A percentile compares a stretch with the other conserved stretches of the same genome.
Conservation (phyloP, 768 basidiomycete species). For the Mycena polygramma region DNA sequence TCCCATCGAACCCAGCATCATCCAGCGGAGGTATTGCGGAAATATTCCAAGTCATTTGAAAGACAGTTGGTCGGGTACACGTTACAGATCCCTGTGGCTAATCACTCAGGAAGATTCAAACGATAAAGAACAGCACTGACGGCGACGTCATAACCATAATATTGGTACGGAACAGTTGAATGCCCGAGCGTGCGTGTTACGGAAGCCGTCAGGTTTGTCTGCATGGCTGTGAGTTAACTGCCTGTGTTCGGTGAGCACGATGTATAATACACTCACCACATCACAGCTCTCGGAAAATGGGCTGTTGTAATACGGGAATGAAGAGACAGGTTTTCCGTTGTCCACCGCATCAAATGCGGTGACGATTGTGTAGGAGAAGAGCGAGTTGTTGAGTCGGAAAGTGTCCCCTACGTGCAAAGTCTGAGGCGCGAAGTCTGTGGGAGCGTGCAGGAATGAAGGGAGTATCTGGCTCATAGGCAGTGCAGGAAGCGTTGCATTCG, state of each 20-base stretch:
- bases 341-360: constrained; percentile 8
- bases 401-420: constrained; percentile 4
- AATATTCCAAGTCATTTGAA: constrained; percentile 2
- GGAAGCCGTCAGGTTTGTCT: constrained; percentile 8
- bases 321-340: background rate
- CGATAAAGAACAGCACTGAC: background rate
- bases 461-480: constrained; percentile 7
- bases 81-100: constrained; percentile 8
- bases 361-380: constrained; percentile 10
- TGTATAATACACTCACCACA: background rate
- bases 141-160: background rate
- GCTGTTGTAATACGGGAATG: constrained; percentile 18
- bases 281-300: constrained; percentile 13
- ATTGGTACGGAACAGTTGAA: background rate
- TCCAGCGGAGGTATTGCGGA: background rate
- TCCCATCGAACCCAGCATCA: background rate
- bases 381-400: constrained; percentile 18
- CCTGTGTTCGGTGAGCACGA: background rate
- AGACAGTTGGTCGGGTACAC: constrained; percentile 7
- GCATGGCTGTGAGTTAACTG: background rate
- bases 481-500: constrained; percentile 16
- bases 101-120: background rate
- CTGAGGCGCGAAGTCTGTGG: constrained; percentile 6
- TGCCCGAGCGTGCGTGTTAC: background rate
- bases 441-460: background rate